phyloP scores from a whole-genome alignment of 345 rosid species.

The Arabis hirsuta region DNA sequence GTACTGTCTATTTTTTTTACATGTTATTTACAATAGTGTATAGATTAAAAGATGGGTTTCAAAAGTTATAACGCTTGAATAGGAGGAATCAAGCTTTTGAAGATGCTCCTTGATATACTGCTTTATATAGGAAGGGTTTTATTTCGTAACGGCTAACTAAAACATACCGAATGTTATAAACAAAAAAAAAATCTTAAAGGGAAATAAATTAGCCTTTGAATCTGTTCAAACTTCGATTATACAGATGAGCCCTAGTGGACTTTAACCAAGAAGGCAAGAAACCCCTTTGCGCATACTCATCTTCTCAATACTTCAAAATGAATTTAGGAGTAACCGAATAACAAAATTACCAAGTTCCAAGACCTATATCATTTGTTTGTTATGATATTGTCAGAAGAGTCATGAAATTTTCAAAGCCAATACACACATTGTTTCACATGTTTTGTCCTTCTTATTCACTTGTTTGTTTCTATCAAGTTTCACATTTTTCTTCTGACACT shows the following conservation, averaged over 20 bases:
- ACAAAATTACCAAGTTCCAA: not conserved
- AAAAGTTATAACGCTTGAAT: not conserved
- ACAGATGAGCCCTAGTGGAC: not conserved
- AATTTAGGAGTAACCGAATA: no score
- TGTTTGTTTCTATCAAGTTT: slow-evolving; percentile 12
- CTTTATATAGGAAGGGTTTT: not conserved
- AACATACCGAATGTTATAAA: not conserved
- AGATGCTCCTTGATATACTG: slow-evolving; percentile 6
- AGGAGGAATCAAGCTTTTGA: slow-evolving; percentile 11
- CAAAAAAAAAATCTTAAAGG: not conserved
- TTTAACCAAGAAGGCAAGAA: not conserved
- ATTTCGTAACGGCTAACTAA: slow-evolving; percentile 34
- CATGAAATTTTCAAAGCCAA: slow-evolving; percentile 1
- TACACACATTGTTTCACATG: slow-evolving; percentile 32
- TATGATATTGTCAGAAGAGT: slow-evolving; percentile 16
- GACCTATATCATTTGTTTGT: not conserved
- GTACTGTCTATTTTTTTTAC: not conserved
- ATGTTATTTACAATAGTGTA: not conserved
- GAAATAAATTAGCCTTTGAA: not conserved
- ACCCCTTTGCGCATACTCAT: slow-evolving; percentile 9
- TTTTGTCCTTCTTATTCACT: slow-evolving; percentile 27
- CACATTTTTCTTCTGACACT: slow-evolving; percentile 29
- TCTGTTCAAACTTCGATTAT: slow-evolving; percentile 3
- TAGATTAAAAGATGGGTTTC: not conserved
- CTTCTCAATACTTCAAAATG: not conserved